A percentile compares a stretch with the other conserved stretches of the same genome.
phyloP scores from a whole-genome alignment of 1,284 basidiomycete genomes.

The Prillingera fragicola region DNA sequence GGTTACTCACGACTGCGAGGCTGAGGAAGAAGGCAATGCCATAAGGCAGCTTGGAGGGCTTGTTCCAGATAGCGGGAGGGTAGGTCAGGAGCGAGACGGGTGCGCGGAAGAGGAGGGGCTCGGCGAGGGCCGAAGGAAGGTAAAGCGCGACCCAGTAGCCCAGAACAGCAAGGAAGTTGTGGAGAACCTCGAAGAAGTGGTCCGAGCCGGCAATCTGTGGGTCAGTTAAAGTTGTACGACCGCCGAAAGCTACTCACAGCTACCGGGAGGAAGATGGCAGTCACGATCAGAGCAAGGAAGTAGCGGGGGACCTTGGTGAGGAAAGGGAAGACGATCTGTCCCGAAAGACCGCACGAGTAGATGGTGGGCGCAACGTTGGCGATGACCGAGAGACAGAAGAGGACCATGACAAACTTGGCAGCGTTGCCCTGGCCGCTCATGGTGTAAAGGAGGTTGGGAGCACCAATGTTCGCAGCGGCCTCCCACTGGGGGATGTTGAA shows the following conservation, averaged over 20 bases:
- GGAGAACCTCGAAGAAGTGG: constrained; percentile 40
- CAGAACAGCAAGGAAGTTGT: constrained; percentile 46
- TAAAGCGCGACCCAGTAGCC: constrained; percentile 47
- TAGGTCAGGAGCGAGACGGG: constrained; percentile 38
- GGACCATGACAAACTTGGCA: constrained; percentile 78
- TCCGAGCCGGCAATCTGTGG: constrained; percentile 32
- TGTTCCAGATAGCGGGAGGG: constrained; percentile 40
- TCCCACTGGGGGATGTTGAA: constrained; percentile 63
- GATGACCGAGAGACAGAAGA: constrained; percentile 56
- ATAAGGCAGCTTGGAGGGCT: constrained; percentile 37
- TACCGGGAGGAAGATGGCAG: constrained; percentile 58
- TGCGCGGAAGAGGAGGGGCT: constrained; percentile 43
- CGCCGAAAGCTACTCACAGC: constrained; percentile 18
- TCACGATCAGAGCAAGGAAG: constrained; percentile 73
- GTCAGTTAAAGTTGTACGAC: background rate
- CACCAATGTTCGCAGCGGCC: constrained; percentile 55
- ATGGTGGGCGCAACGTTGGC: constrained; percentile 78
- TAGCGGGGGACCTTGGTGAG: constrained; percentile 66
- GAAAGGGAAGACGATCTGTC: constrained; percentile 70
- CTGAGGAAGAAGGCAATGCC: constrained; percentile 38
- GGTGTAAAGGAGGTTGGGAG: constrained; percentile 67
- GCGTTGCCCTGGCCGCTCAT: constrained; percentile 58
- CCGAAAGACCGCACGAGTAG: constrained; percentile 75
- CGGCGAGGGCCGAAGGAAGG: constrained; percentile 41
- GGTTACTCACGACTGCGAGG: constrained; percentile 30